phyloP scores from a whole-genome alignment of 1,284 basidiomycete genomes.

The Macrocystidia cucumis region DNA sequence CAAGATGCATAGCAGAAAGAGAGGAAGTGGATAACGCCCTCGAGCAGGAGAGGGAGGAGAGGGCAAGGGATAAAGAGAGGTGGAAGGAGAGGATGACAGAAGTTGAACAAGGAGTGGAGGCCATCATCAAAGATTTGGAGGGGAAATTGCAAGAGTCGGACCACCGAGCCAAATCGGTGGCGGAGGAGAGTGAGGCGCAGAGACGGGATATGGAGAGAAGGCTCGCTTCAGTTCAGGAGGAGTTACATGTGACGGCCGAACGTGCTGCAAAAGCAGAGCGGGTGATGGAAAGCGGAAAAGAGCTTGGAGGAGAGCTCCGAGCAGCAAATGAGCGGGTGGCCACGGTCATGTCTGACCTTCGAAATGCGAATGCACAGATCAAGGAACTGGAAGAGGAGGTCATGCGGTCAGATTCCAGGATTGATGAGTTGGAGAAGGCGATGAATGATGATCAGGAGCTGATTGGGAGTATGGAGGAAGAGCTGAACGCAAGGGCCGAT shows the following conservation, averaged over 20 bases:
- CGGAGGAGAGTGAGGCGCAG: slow-evolving; percentile 29
- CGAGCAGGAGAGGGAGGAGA: slow-evolving; percentile 46
- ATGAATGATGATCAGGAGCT: slow-evolving; percentile 42
- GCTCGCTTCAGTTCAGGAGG: slow-evolving; percentile 34
- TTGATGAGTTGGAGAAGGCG: slow-evolving; percentile 45
- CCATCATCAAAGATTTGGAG: slow-evolving; percentile 60
- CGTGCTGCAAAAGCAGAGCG: slow-evolving; percentile 55
- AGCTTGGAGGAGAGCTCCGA: slow-evolving; percentile 56
- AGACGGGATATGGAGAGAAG: slow-evolving; percentile 39
- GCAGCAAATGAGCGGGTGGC: slow-evolving; percentile 55
- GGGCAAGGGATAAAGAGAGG: slow-evolving; percentile 52
- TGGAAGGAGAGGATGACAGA: slow-evolving; percentile 65
- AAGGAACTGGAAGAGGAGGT: slow-evolving; percentile 51
- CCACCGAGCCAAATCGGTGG: slow-evolving; percentile 27
- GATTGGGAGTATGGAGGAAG: slow-evolving; percentile 29
- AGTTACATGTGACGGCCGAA: slow-evolving; percentile 46
- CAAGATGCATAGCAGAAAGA: slow-evolving; percentile 29
- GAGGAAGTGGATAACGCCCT: slow-evolving; percentile 31
- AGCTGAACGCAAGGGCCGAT: slow-evolving; percentile 28
- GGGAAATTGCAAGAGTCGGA: slow-evolving; percentile 44
- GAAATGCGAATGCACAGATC: slow-evolving; percentile 47
- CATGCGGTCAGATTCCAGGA: slow-evolving; percentile 34
- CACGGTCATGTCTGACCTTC: slow-evolving; percentile 44
- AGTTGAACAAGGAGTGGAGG: slow-evolving; percentile 59
- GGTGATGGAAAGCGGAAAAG: slow-evolving; percentile 49